Conservation (phyloP, 257 asterid genomes). For the Solanum piurae region DNA sequence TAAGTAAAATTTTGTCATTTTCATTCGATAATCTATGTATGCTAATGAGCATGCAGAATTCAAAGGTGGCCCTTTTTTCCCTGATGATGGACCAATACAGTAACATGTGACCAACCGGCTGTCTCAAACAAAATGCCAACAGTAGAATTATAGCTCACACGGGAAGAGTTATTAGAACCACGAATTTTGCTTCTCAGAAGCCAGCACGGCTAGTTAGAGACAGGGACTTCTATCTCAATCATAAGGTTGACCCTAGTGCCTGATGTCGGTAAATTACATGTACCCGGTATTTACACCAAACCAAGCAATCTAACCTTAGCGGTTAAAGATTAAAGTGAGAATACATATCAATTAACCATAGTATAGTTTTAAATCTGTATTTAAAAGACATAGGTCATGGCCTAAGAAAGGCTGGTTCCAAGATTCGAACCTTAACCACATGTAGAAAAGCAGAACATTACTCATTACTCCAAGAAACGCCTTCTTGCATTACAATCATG, state of each 20-base stretch:
- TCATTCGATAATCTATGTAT: background rate
- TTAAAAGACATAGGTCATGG: background rate
- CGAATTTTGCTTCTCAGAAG: background rate
- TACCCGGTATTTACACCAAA: background rate
- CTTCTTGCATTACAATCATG: background rate
- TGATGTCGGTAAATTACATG: background rate
- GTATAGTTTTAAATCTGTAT: background rate
- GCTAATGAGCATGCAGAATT: background rate
- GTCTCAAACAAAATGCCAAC: background rate
- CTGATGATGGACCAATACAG: slow-evolving; percentile 1
- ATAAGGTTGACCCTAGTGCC: background rate
- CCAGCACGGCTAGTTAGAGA: background rate
- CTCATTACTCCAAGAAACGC: background rate
- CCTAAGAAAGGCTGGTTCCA: background rate
- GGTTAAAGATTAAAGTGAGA: background rate
- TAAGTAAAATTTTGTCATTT: background rate
- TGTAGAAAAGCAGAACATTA: background rate
- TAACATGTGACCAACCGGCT: background rate
- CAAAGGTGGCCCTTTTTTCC: background rate
- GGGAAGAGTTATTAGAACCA: background rate
- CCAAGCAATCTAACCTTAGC: background rate
- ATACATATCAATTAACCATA: background rate
- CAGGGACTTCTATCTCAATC: background rate
- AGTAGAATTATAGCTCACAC: background rate
- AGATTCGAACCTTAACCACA: background rate